A percentile compares a stretch with the other conserved stretches of the same genome.
These are phyloP conservation scores for Phaeosphaeria sp. DNA, from an alignment of 2,329 filamentous ascomycete genomes.

Conservation along the genomic window DNA sequence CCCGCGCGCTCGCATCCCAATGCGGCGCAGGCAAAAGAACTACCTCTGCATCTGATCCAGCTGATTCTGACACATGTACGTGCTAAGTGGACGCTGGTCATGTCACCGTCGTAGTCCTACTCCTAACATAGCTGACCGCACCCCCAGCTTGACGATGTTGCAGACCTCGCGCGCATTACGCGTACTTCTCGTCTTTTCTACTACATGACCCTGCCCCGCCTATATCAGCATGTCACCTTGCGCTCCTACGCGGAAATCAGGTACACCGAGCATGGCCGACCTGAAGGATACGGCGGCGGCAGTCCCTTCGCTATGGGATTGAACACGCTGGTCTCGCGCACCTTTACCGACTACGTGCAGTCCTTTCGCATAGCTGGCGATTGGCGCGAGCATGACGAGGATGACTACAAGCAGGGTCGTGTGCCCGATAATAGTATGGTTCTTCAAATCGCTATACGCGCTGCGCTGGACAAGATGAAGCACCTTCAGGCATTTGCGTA, in stretches of 20 bases:
- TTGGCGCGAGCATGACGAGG: conserved; percentile 63
- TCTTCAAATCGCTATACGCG: conserved; percentile 65
- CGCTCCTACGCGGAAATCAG: conserved; percentile 65
- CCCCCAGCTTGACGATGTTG: conserved; percentile 62
- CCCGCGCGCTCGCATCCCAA: conserved; percentile 40
- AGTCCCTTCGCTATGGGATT: conserved; percentile 69
- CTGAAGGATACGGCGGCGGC: conserved; percentile 67
- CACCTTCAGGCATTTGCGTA: conserved; percentile 62
- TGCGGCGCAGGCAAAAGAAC: conserved; percentile 41
- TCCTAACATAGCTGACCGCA: conserved; percentile 10
- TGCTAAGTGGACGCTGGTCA: conserved; percentile 4
- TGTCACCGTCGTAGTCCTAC: conserved; percentile 15
- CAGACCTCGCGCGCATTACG: conserved; percentile 65
- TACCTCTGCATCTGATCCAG: conserved; percentile 66
- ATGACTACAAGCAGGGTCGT: conserved; percentile 64
- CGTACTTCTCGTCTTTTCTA: conserved; percentile 67
- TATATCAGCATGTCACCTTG: conserved; percentile 64
- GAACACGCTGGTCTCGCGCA: conserved; percentile 65
- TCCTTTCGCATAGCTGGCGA: conserved; percentile 61
- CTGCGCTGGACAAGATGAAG: conserved; percentile 65
- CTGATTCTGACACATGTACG: conserved; percentile 63
- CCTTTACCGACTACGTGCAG: conserved; percentile 60
- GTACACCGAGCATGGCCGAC: conserved; percentile 61
- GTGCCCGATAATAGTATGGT: conserved; percentile 71
- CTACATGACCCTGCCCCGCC: conserved; percentile 68